Evolutionary conservation across 805 yeast species (phyloP), one percentile per base, ranked within the genome.

Genomic region (Wickerhamomyces hampshirensis): DNA sequence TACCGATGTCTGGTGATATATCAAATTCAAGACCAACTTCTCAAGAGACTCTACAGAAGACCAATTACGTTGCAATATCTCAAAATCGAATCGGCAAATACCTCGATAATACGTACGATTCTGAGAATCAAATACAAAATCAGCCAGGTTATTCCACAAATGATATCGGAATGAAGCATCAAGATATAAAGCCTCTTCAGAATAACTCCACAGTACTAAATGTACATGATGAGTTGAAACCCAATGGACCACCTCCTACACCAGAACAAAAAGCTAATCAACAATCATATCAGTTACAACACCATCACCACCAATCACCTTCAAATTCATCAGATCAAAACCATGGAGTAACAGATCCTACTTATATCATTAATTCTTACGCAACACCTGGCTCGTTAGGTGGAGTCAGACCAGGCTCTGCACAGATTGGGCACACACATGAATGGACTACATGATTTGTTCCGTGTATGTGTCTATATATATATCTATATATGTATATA

Each of bases 381-480:
- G 39, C 37, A 13, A 48, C 55, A 7, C 50, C 56, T 2, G 46
- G 48, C 4, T 38, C 44, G 3, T 36, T 52, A 12, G 48, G 41
- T 4, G 30, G 31, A 18, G 14, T 35, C 6, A 40, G 49, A 19
- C 51, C 51, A 6, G 26, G 31, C 11, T 31, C 51, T 2, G 39
- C 37, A 19, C 16, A 38, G 5, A 43, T 40, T 3, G 23, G 27
- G 8, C 31, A 34, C 24, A 38, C 30, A 28, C 48, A 45, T 28
- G 54, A 47, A 37, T 50, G 54, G 54, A 38, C 31, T 19, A 35
- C 34, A 7, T 35, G 12, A 26, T 12, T 9, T n/a, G n/a, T n/a
- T n/a, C n/a, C n/a, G n/a, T n/a, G n/a, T n/a, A n/a, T n/a, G n/a
- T n/a, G n/a, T n/a, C n/a, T n/a, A n/a, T n/a, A n/a, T n/a, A n/a